Percentiles rank a stretch among this genome's conserved stretches.
Conservation (phyloP, 768 basidiomycete species). For the Pisolithus marmoratus region DNA sequence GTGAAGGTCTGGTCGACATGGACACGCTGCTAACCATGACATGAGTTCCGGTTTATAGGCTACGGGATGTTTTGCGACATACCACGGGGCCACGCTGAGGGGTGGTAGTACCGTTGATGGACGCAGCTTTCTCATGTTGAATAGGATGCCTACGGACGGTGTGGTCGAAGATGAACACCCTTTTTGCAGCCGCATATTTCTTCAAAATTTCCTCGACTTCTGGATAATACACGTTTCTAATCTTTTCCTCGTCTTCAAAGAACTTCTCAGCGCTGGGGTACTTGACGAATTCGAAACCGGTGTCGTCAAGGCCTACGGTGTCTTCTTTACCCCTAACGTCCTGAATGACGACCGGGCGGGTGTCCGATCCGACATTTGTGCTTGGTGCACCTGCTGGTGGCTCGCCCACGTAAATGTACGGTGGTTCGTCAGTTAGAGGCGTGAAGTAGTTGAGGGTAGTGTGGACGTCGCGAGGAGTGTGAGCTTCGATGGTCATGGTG, state of each 20-base stretch:
- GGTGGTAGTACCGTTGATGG: background rate
- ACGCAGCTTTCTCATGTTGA: background rate
- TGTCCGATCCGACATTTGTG: slow-evolving; percentile 26
- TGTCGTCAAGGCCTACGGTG: slow-evolving; percentile 29
- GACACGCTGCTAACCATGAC: slow-evolving; percentile 27
- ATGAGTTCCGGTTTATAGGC: background rate
- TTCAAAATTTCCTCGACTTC: slow-evolving; percentile 40
- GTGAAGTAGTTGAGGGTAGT: slow-evolving; percentile 34
- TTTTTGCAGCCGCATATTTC: slow-evolving; percentile 32
- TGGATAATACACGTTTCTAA: slow-evolving; percentile 34
- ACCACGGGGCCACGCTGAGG: slow-evolving; percentile 30
- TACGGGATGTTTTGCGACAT: slow-evolving; percentile 2
- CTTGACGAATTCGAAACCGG: slow-evolving; percentile 41
- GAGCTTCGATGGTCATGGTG: slow-evolving; percentile 18
- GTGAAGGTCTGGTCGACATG: slow-evolving; percentile 42
- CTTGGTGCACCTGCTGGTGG: slow-evolving; percentile 23
- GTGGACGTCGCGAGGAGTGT: slow-evolving; percentile 30
- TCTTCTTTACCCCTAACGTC: slow-evolving; percentile 29
- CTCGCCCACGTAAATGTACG: slow-evolving; percentile 30
- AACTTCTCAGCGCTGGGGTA: slow-evolving; percentile 31
- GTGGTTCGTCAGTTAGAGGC: slow-evolving; percentile 22
- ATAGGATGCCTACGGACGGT: slow-evolving; percentile 31
- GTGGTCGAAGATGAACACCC: slow-evolving; percentile 41
- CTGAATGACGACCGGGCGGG: slow-evolving; percentile 17
- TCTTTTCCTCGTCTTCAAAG: slow-evolving; percentile 35